Conservation (phyloP, 2,329 filamentous ascomycete genomes). For the Neopestalotiopsis rosae region DNA sequence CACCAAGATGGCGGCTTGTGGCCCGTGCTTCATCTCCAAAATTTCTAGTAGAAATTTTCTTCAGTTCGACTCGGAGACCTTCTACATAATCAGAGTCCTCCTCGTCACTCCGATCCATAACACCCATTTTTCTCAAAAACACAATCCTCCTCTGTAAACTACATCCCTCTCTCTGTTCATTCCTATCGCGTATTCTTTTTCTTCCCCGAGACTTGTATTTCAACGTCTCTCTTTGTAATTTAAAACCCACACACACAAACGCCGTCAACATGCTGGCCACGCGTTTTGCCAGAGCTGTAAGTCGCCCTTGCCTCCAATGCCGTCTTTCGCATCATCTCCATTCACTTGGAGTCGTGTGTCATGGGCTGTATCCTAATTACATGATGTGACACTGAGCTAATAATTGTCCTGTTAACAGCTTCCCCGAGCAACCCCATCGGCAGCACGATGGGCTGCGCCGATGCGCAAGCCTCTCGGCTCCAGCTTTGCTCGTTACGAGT, state of each 20-base stretch:
- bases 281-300: constrained; percentile 76
- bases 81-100: constrained; percentile 20
- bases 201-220: constrained; percentile 28
- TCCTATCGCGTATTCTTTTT: constrained; percentile 39
- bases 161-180: constrained; percentile 32
- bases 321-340: not conserved
- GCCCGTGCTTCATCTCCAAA: constrained; percentile 17
- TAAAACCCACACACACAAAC: constrained; percentile 32
- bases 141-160: constrained; percentile 34
- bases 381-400: no score
- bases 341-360: not conserved
- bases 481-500: constrained; percentile 79
- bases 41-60: constrained; percentile 18
- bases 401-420: constrained; percentile 56
- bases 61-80: constrained; percentile 2
- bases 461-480: constrained; percentile 74
- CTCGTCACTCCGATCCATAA: constrained; percentile 30
- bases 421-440: constrained; percentile 74
- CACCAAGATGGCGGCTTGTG: constrained; percentile 4
- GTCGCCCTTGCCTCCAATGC: constrained; percentile 38
- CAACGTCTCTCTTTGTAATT: constrained; percentile 31
- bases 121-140: not conserved
- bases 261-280: constrained; percentile 71
- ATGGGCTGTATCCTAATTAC: constrained; percentile 20
- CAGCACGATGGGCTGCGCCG: constrained; percentile 70